Percentiles rank a stretch among this genome's conserved stretches.
Evolutionary conservation across 2,329 filamentous ascomycete genomes (phyloP).

Genomic region (Penicillium sp.): DNA sequence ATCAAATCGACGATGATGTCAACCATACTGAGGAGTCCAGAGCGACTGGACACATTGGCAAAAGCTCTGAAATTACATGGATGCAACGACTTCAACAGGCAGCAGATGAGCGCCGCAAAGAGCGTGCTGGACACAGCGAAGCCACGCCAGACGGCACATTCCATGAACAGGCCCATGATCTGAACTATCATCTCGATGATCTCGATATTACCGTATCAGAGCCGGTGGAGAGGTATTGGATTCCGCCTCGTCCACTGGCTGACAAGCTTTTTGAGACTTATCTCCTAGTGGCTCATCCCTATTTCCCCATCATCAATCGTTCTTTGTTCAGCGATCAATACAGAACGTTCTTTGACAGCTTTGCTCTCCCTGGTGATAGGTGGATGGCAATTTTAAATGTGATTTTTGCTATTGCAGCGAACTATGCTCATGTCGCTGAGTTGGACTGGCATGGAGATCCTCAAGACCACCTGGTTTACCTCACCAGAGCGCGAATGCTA

Average conservation of each 20-base stretch:
- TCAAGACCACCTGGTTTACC: slow-evolving; percentile 38
- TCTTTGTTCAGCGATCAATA: slow-evolving; percentile 38
- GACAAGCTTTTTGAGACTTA: slow-evolving; percentile 40
- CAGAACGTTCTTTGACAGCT: slow-evolving; percentile 25
- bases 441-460: slow-evolving; percentile 29
- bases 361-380: slow-evolving; percentile 30
- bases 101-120: not conserved
- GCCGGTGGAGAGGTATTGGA: slow-evolving; percentile 37
- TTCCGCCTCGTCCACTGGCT: slow-evolving; percentile 36
- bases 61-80: slow-evolving; percentile 20
- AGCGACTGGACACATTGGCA: slow-evolving; percentile 17
- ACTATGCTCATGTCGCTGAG: slow-evolving; percentile 34
- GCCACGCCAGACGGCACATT: not conserved
- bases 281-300: slow-evolving; percentile 37
- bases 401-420: slow-evolving; percentile 44
- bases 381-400: slow-evolving; percentile 46
- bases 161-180: not conserved
- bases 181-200: slow-evolving; percentile 41
- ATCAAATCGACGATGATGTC: slow-evolving; percentile 15
- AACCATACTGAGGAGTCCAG: slow-evolving; percentile 11
- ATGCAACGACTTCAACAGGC: slow-evolving; percentile 12
- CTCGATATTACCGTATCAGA: slow-evolving; percentile 35
- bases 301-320: slow-evolving; percentile 42
- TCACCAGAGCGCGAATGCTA: slow-evolving; percentile 40
- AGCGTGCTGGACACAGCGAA: not conserved